phyloP scores from a whole-genome alignment of 2,329 filamentous ascomycete species.

The Paraconiothyrium brasiliense region DNA sequence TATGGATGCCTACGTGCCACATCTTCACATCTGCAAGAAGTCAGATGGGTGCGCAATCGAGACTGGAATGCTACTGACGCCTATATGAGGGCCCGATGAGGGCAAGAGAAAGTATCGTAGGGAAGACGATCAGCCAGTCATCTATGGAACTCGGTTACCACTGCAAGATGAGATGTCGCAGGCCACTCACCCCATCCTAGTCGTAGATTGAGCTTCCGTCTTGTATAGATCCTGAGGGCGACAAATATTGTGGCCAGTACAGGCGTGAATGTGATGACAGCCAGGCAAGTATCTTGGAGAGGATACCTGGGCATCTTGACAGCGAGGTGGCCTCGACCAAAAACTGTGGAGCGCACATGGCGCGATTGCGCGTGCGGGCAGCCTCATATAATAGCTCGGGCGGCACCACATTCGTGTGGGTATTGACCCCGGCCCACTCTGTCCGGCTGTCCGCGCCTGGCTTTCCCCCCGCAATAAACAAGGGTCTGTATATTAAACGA shows the following conservation, averaged over 20 bases:
- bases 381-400: constrained; percentile 39
- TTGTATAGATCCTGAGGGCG: constrained; percentile 47
- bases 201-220: constrained; percentile 48
- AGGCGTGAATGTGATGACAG: constrained; percentile 48
- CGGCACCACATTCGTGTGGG: constrained; percentile 22
- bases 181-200: constrained; percentile 46
- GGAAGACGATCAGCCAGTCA: constrained; percentile 51
- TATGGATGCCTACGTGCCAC: constrained; percentile 51
- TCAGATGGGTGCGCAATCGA: constrained; percentile 17
- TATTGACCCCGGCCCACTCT: constrained; percentile 22
- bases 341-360: constrained; percentile 42
- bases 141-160: constrained; percentile 38
- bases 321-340: constrained; percentile 32
- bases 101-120: constrained; percentile 47
- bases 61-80: constrained; percentile 34
- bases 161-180: constrained; percentile 16
- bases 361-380: constrained; percentile 36
- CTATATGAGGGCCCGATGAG: constrained; percentile 48
- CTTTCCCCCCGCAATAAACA: constrained; percentile 25
- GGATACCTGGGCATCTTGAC: constrained; percentile 50
- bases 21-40: constrained; percentile 45
- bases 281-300: constrained; percentile 49
- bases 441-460: constrained; percentile 21
- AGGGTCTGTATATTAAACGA: constrained; percentile 25
- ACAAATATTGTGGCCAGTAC: constrained; percentile 46